A percentile compares a stretch with the other conserved stretches of the same genome.
Conservation (phyloP, 2,329 filamentous ascomycete species). For the Pseudocercospora pini-densiflorae region DNA sequence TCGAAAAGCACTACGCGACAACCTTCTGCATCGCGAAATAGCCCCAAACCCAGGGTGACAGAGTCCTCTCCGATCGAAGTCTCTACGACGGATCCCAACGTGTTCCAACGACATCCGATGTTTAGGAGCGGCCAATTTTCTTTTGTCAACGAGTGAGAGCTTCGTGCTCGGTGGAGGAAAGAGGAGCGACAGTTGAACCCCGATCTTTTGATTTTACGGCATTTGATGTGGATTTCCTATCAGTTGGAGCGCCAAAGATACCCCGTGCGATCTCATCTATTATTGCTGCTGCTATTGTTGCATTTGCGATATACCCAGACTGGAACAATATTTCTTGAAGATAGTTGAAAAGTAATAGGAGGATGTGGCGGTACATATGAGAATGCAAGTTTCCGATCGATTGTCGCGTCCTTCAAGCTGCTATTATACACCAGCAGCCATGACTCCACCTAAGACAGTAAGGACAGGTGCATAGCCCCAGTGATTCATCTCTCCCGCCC, state of each 20-base stretch:
- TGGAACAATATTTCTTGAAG: conserved; percentile 7
- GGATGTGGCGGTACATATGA: background rate
- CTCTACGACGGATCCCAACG: conserved; percentile 6
- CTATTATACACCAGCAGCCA: conserved; percentile 11
- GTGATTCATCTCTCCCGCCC: conserved; percentile 54
- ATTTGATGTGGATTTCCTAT: conserved; percentile 3
- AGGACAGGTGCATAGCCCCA: conserved; percentile 55
- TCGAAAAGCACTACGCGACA: background rate
- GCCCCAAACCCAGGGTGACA: background rate
- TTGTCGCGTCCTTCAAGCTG: background rate
- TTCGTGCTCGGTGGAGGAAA: background rate
- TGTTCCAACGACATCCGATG: conserved; percentile 6
- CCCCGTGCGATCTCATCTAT: conserved; percentile 5
- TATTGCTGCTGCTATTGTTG: background rate
- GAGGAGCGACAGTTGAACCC: background rate
- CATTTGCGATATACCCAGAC: conserved; percentile 5
- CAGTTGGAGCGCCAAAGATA: conserved; percentile 8
- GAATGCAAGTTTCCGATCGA: background rate
- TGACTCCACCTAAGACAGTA: conserved; percentile 39
- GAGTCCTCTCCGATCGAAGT: conserved; percentile 2
- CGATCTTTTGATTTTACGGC: background rate
- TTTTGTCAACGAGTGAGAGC: conserved; percentile 6
- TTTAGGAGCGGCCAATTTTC: conserved; percentile 1
- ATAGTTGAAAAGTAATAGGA: conserved; percentile 8
- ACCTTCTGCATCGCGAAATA: background rate